phyloP scores from a whole-genome alignment of 1,284 basidiomycete species.

The Inonotus obliquus region DNA sequence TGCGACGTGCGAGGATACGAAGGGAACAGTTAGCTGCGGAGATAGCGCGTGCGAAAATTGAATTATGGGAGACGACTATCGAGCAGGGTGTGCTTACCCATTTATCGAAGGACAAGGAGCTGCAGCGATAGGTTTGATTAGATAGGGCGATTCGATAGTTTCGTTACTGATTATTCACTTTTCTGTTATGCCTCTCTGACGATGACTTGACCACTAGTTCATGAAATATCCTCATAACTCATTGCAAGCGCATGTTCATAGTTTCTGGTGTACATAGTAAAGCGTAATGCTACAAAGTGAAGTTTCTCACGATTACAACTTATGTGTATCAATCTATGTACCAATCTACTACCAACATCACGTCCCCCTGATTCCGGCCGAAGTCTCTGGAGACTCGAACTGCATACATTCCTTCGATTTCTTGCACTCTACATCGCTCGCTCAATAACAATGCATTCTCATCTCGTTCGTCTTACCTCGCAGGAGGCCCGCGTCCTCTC shows the following conservation, averaged over 20 bases:
- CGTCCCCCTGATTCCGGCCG: too few relatives aligned
- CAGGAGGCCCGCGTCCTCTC: not conserved
- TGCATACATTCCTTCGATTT: not conserved
- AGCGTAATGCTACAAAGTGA: not conserved
- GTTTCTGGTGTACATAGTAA: not conserved
- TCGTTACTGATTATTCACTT: not conserved
- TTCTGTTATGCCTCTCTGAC: too few relatives aligned
- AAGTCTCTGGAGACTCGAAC: not conserved
- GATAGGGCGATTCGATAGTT: not conserved
- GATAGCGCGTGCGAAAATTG: conserved; percentile 54
- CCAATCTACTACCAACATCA: too few relatives aligned
- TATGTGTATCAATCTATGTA: too few relatives aligned
- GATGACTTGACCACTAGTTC: too few relatives aligned
- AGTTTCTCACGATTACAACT: not conserved
- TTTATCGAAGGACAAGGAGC: conserved; percentile 36
- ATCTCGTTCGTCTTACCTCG: not conserved
- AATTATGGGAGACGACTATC: conserved; percentile 69
- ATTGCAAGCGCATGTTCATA: not conserved
- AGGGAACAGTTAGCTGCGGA: conserved; percentile 48
- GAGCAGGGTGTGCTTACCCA: conserved; percentile 64
- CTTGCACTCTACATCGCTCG: not conserved
- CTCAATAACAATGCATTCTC: not conserved
- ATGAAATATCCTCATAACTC: too few relatives aligned
- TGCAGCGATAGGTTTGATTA: not conserved
- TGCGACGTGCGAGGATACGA: conserved; percentile 49